Conservation (phyloP, 2,329 filamentous ascomycete genomes). For the Ophiocordyceps camponoti-leonardi region DNA sequence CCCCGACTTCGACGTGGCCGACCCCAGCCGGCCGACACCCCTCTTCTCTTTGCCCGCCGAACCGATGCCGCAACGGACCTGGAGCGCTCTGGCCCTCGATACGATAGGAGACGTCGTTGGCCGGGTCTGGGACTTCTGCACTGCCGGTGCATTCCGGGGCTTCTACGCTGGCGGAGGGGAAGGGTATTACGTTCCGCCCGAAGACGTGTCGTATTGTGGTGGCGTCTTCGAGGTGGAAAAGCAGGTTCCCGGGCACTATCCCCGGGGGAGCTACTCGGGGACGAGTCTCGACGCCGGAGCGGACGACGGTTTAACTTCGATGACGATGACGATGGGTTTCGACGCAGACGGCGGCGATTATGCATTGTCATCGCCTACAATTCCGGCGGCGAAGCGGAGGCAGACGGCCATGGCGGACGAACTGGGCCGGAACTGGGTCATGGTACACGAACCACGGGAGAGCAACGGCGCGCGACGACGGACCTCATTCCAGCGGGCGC, state of each 20-base stretch:
- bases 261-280: slow-evolving; percentile 11
- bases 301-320: background rate
- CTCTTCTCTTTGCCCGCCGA: slow-evolving; percentile 15
- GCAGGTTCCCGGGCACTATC: slow-evolving; percentile 13
- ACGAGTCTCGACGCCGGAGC: background rate
- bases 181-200: slow-evolving; percentile 40
- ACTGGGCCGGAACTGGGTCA: slow-evolving; percentile 52
- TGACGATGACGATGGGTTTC: background rate
- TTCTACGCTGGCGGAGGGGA: slow-evolving; percentile 75
- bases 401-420: slow-evolving; percentile 37
- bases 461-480: background rate
- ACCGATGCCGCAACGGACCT: slow-evolving; percentile 20
- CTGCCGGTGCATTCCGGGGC: slow-evolving; percentile 53
- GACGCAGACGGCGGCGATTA: background rate
- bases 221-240: slow-evolving; percentile 4
- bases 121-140: slow-evolving; percentile 77
- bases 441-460: slow-evolving; percentile 32
- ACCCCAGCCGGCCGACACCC: slow-evolving; percentile 12
- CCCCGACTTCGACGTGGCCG: slow-evolving; percentile 18
- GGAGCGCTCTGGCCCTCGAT: slow-evolving; percentile 41
- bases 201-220: background rate
- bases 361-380: slow-evolving; percentile 20
- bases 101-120: slow-evolving; percentile 52
- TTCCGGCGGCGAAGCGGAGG: slow-evolving; percentile 32
- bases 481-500: background rate